phyloP scores from a whole-genome alignment of 2,329 filamentous ascomycete species.

The Boeremia exigua region DNA sequence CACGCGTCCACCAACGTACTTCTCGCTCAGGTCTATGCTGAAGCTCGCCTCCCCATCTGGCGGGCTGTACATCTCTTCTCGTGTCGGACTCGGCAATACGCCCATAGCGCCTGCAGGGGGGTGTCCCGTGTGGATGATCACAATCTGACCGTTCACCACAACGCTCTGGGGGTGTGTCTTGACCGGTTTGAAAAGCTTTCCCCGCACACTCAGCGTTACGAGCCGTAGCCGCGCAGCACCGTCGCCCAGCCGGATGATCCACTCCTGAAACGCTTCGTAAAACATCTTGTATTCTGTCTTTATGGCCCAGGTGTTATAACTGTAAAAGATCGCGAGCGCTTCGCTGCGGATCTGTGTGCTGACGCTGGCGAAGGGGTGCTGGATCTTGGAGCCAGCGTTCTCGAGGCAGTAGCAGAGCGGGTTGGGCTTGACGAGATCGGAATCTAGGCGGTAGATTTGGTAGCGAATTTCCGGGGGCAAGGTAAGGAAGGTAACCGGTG shows the following conservation, averaged over 20 bases:
- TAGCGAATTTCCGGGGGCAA: slow-evolving; percentile 47
- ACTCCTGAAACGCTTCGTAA: slow-evolving; percentile 49
- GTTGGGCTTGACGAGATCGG: slow-evolving; percentile 43
- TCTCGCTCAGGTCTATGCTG: slow-evolving; percentile 47
- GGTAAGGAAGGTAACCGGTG: slow-evolving; percentile 40
- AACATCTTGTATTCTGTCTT: slow-evolving; percentile 50
- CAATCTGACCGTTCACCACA: slow-evolving; percentile 28
- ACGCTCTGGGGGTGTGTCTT: slow-evolving; percentile 32
- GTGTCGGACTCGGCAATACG: slow-evolving; percentile 15
- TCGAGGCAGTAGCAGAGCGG: slow-evolving; percentile 51
- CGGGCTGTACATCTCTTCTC: slow-evolving; percentile 34
- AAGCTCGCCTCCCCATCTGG: slow-evolving; percentile 48
- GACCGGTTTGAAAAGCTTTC: slow-evolving; percentile 42
- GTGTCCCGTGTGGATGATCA: slow-evolving; percentile 24
- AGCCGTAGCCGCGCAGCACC: slow-evolving; percentile 40
- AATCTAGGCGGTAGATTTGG: slow-evolving; percentile 47
- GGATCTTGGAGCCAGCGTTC: slow-evolving; percentile 45
- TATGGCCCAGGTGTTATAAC: slow-evolving; percentile 49
- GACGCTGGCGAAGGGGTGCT: slow-evolving; percentile 47
- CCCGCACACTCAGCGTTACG: slow-evolving; percentile 42
- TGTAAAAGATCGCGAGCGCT: slow-evolving; percentile 49
- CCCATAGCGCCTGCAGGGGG: not conserved
- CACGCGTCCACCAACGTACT: slow-evolving; percentile 40
- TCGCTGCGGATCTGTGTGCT: slow-evolving; percentile 45
- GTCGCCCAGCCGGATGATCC: slow-evolving; percentile 46